These are phyloP conservation scores for Planoprotostelium fungivorum DNA, from an alignment of 78 protist genomes.

Conservation along the genomic window DNA sequence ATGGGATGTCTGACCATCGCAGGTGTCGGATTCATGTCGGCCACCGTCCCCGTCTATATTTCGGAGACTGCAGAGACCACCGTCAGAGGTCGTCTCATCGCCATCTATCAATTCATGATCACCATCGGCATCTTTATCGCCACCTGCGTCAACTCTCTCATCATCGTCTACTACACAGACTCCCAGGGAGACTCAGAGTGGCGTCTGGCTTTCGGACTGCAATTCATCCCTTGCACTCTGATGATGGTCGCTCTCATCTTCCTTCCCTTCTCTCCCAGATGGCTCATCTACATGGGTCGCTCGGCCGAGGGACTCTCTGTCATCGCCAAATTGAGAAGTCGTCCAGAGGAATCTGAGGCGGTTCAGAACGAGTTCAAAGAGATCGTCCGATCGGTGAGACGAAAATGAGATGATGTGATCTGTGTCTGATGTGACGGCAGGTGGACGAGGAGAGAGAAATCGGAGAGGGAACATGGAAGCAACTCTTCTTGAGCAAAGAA, in stretches of 20 bases:
- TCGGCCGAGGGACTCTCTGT: constrained; percentile 6
- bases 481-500: constrained; percentile 1
- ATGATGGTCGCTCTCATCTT: constrained; percentile 5
- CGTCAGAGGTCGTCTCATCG: constrained; percentile 27
- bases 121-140: constrained; percentile 11
- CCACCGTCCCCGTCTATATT: constrained; percentile 27
- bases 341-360: neutral
- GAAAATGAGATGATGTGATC: neutral
- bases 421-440: neutral
- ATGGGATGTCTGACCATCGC: too few species aligned
- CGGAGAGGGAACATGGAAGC: constrained; percentile 15
- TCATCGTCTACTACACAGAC: constrained; percentile 4
- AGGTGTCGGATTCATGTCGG: constrained; percentile 19
- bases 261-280: constrained; percentile 19
- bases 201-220: constrained; percentile 17
- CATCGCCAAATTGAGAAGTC: constrained; percentile 7
- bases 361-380: constrained; percentile 15
- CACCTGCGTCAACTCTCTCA: constrained; percentile 16
- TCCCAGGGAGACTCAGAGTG: neutral
- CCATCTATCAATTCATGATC: constrained; percentile 18
- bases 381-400: neutral
- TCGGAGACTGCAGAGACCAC: constrained; percentile 16
- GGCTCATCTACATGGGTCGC: constrained; percentile 16
- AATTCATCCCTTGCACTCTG: constrained; percentile 5
- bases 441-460: constrained; percentile 8